A percentile compares a stretch with the other conserved stretches of the same genome.
Evolutionary conservation across 176 grass and related monocot species (phyloP).

Genomic region (Ampelocalamus luodianensis): DNA sequence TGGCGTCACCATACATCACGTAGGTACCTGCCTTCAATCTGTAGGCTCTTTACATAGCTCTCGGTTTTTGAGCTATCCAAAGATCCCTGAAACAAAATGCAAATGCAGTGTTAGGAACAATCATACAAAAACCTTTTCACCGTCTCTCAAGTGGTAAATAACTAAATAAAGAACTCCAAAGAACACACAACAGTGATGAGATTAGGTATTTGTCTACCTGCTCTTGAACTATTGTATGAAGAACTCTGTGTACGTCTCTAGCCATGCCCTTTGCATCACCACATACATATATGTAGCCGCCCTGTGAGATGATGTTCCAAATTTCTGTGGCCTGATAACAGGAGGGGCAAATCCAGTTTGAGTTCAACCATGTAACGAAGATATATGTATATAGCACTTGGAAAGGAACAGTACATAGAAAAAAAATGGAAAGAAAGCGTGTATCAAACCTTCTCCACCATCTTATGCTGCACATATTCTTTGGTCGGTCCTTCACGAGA

Average conservation of each 20-base stretch:
- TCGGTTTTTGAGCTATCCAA: constrained; percentile 89
- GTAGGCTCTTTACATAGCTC: constrained; percentile 81
- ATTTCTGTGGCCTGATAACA: constrained; percentile 71
- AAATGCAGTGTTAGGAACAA: background rate
- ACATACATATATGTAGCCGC: constrained; percentile 91
- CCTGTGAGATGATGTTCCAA: constrained; percentile 71
- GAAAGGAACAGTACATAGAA: background rate
- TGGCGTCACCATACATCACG: constrained; percentile 85
- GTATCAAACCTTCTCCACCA: constrained; percentile 72
- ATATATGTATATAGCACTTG: background rate
- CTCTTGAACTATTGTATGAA: constrained; percentile 89
- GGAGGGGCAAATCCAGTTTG: constrained; percentile 10
- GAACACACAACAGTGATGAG: background rate
- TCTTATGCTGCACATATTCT: constrained; percentile 99
- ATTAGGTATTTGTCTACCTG: constrained; percentile 46
- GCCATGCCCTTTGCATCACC: constrained; percentile 98
- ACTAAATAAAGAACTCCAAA: background rate
- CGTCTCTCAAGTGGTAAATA: background rate
- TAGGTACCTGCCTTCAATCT: constrained; percentile 89
- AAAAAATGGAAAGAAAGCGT: background rate
- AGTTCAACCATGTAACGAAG: background rate
- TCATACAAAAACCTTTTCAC: background rate
- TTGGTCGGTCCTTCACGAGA: constrained; percentile 78
- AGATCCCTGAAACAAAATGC: constrained; percentile 58
- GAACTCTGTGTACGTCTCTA: constrained; percentile 82